Evolutionary conservation across 2,329 filamentous ascomycete genomes (phyloP).

Genomic region (Penicillium occitanis): DNA sequence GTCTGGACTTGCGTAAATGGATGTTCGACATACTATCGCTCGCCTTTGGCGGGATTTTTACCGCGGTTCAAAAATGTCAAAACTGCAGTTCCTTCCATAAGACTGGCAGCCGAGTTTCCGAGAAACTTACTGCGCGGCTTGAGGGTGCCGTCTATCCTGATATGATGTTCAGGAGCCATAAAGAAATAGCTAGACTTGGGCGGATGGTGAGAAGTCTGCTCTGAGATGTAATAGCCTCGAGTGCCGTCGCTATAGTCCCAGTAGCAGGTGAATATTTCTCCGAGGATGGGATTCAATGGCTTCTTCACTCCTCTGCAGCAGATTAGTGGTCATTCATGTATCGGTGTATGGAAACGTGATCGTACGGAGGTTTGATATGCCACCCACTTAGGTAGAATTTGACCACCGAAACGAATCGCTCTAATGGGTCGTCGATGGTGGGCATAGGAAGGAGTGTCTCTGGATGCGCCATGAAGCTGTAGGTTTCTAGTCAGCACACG

Average conservation of each 20-base stretch:
- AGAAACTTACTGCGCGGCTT: constrained; percentile 94
- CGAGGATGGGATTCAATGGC: constrained; percentile 91
- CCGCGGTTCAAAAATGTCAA: constrained; percentile 79
- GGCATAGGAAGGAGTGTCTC: constrained; percentile 90
- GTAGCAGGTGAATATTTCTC: constrained; percentile 91
- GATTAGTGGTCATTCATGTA: background rate
- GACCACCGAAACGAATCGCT: constrained; percentile 90
- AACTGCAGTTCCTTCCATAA: constrained; percentile 97
- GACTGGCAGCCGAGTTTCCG: constrained; percentile 92
- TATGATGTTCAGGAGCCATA: constrained; percentile 89
- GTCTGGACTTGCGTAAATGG: constrained; percentile 7
- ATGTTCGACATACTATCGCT: constrained; percentile 73
- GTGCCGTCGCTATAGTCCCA: constrained; percentile 88
- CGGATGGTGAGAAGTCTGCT: constrained; percentile 97
- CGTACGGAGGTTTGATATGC: constrained; percentile 96
- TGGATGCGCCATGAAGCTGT: constrained; percentile 97
- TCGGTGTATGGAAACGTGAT: constrained; percentile 24
- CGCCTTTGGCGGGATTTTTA: constrained; percentile 61
- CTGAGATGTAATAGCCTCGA: constrained; percentile 90
- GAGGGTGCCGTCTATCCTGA: constrained; percentile 91
- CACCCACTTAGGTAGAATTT: constrained; percentile 98
- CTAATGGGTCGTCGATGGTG: constrained; percentile 79
- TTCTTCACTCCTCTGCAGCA: constrained; percentile 88
- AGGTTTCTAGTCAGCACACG: constrained; percentile 26
- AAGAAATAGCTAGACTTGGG: constrained; percentile 99